These are phyloP conservation scores for Seminavis robusta DNA, from an alignment of 108 stramenopile species.

Conservation along the genomic window DNA sequence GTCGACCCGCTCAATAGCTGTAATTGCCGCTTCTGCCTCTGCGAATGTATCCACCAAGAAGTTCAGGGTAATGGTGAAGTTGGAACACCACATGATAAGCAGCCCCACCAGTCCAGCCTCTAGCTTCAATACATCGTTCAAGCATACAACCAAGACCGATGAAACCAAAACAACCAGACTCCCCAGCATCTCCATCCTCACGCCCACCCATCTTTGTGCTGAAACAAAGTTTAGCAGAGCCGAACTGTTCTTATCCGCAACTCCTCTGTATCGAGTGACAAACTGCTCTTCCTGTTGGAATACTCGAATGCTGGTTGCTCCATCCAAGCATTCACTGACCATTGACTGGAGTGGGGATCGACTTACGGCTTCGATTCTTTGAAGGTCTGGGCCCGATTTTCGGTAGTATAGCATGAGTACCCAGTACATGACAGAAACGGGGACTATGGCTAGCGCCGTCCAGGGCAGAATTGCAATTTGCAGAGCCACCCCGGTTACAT, in stretches of 20 bases:
- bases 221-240: slow-evolving; percentile 72
- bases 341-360: slow-evolving; percentile 69
- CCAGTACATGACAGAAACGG: slow-evolving; percentile 44
- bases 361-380: slow-evolving; percentile 68
- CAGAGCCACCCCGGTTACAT: slow-evolving; percentile 46
- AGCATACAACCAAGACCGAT: slow-evolving; percentile 42
- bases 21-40: slow-evolving; percentile 74
- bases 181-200: slow-evolving; percentile 75
- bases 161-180: slow-evolving; percentile 55
- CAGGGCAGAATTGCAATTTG: slow-evolving; percentile 65
- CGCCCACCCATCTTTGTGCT: slow-evolving; percentile 78
- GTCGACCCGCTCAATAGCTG: slow-evolving; percentile 63
- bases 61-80: slow-evolving; percentile 66
- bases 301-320: slow-evolving; percentile 62
- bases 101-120: slow-evolving; percentile 66
- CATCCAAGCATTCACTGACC: slow-evolving; percentile 71
- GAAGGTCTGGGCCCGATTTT: slow-evolving; percentile 66
- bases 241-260: slow-evolving; percentile 46
- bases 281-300: slow-evolving; percentile 53
- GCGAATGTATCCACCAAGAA: slow-evolving; percentile 62
- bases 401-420: slow-evolving; percentile 59
- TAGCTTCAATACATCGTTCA: slow-evolving; percentile 43
- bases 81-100: slow-evolving; percentile 63
- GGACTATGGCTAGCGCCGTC: slow-evolving; percentile 48
- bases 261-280: slow-evolving; percentile 30